Percentiles rank a stretch among this genome's conserved stretches.
phyloP scores from a whole-genome alignment of 2,329 filamentous ascomycete genomes.

The Hypomyces rosellus region DNA sequence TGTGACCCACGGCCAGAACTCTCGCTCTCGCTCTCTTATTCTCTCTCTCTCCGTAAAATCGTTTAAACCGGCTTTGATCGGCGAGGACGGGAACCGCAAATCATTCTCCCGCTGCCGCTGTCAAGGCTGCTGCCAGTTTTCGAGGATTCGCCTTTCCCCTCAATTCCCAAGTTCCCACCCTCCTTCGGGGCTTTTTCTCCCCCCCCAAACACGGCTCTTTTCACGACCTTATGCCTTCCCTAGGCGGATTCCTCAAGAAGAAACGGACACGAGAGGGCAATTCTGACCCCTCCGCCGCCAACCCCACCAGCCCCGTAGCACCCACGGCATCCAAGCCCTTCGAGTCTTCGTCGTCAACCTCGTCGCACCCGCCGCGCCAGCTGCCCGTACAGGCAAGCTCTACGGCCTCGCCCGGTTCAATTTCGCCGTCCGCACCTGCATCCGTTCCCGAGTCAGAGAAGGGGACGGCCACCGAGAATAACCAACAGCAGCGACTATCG shows the following conservation, averaged over 20 bases:
- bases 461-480: neutral
- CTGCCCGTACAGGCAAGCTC: conserved; percentile 14
- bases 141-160: too few relatives aligned
- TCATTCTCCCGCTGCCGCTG: too few relatives aligned
- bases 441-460: conserved; percentile 11
- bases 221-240: conserved; percentile 67
- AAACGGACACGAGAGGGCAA: conserved; percentile 93
- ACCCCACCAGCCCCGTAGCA: conserved; percentile 54
- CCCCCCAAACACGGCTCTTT: conserved; percentile 3
- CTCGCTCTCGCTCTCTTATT: too few relatives aligned
- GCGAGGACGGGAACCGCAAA: too few relatives aligned
- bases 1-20: too few relatives aligned
- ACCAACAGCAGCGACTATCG: conserved; percentile 2
- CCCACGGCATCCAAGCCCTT: conserved; percentile 38
- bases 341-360: conserved; percentile 29
- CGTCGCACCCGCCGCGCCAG: conserved; percentile 19
- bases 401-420: conserved; percentile 10
- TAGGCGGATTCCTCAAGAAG: conserved; percentile 96
- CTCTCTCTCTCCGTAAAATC: too few relatives aligned
- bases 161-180: neutral
- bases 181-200: conserved; percentile 4
- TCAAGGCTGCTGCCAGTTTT: too few relatives aligned
- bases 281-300: conserved; percentile 55
- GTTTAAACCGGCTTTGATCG: too few relatives aligned
- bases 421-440: conserved; percentile 14